Evolutionary conservation across 208 protist genomes (phyloP).

Genomic region (Balamuthia mandrillaris): DNA sequence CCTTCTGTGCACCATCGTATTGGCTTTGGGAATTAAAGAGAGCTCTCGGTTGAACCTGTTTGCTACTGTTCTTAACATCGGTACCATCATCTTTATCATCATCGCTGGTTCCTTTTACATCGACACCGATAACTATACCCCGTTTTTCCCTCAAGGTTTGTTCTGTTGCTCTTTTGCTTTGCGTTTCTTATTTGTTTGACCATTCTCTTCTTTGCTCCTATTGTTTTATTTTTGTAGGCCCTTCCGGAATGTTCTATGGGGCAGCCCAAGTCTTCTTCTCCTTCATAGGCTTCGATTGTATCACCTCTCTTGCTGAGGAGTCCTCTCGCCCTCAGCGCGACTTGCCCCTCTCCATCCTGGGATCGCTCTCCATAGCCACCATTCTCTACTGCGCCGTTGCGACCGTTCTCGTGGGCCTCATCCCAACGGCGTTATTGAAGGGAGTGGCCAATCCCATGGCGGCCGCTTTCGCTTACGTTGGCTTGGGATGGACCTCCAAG

Average conservation of each 20-base stretch:
- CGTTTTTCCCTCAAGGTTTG: constrained; percentile 60
- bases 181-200: not conserved
- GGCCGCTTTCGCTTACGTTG: constrained; percentile 43
- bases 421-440: too few species aligned
- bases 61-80: constrained; percentile 52
- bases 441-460: constrained; percentile 40
- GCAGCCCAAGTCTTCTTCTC: constrained; percentile 64
- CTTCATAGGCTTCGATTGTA: constrained; percentile 69
- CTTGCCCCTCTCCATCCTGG: constrained; percentile 24
- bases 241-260: constrained; percentile 23
- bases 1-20: not conserved
- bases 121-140: constrained; percentile 48
- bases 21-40: constrained; percentile 55
- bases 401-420: constrained; percentile 54
- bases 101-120: constrained; percentile 18
- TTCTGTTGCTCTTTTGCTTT: constrained; percentile 45
- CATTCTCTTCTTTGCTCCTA: not conserved
- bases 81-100: constrained; percentile 54
- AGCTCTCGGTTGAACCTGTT: constrained; percentile 51
- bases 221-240: not conserved
- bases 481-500: not conserved
- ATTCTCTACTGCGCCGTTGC: constrained; percentile 59
- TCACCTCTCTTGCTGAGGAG: constrained; percentile 58
- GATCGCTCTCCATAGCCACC: constrained; percentile 44
- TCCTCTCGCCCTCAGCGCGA: constrained; percentile 57